Conservation (phyloP, 768 basidiomycete genomes). For the Lentinula detonsa region DNA sequence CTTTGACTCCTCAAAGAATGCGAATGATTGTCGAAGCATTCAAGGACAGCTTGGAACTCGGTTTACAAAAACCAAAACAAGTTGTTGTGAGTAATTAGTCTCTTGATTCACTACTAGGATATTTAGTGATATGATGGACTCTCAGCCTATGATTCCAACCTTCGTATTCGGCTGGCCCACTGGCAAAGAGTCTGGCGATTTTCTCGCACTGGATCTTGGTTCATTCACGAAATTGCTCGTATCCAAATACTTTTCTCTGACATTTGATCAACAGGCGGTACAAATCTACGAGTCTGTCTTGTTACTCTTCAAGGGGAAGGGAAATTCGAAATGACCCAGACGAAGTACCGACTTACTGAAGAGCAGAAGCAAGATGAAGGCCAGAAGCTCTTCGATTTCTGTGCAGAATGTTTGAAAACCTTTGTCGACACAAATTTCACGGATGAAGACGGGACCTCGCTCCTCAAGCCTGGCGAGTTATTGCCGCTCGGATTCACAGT, state of each 20-base stretch:
- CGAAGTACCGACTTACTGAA: constrained; percentile 94
- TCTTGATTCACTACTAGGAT: background rate
- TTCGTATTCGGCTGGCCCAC: constrained; percentile 96
- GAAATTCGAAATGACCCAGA: constrained; percentile 96
- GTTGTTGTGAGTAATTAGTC: constrained; percentile 65
- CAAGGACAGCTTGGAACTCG: constrained; percentile 84
- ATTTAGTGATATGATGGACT: constrained; percentile 8
- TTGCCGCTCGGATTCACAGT: constrained; percentile 94
- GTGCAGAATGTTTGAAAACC: constrained; percentile 85
- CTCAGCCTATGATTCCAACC: constrained; percentile 92
- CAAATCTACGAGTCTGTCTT: constrained; percentile 97
- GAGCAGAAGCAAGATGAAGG: constrained; percentile 99
- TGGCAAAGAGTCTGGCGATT: constrained; percentile 85
- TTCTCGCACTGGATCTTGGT: constrained; percentile 87
- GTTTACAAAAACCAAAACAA: constrained; percentile 77
- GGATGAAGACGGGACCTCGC: constrained; percentile 39
- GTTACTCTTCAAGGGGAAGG: constrained; percentile 89
- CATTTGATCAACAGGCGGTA: constrained; percentile 54
- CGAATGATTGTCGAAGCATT: constrained; percentile 96
- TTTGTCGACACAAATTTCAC: constrained; percentile 77
- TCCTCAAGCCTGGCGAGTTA: constrained; percentile 43
- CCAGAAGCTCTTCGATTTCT: constrained; percentile 93
- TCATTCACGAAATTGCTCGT: constrained; percentile 18
- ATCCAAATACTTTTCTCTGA: background rate
- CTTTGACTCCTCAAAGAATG: constrained; percentile 86